Base-by-base conservation (phyloP, 1,284 basidiomycete genomes). In the Acaromyces ingoldii region DNA sequence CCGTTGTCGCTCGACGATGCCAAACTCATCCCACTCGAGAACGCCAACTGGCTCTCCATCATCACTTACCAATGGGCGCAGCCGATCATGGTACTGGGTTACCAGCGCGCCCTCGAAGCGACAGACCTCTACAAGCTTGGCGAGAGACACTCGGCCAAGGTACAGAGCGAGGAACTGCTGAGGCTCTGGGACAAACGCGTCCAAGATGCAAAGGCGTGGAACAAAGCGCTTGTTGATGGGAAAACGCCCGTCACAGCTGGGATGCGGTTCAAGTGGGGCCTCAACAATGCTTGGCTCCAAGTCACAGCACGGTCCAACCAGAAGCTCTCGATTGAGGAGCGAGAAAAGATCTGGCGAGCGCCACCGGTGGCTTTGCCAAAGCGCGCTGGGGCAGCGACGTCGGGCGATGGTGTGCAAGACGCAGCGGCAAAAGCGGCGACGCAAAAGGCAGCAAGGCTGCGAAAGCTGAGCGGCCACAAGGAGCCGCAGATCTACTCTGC, bases 41-140 rank as follows among this genome's bases (percentile, higher is more conserved):
- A 71, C 1, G 83, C 84, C 0, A 79, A 76, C 54, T 78, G 79
- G 72, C 79, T 82, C 64, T 81, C 78, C 38, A 67, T 79, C n/a
- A 60, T 84, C 34, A 81, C 81, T 49, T 85, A 83, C 68, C 77
- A 78, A 46, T 93, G 89, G 89, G 81, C 92, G 47, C 84, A 83
- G 0, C 82, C 84, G 2, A 78, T 90, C 47, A 81, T 89, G 74
- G 78, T 73, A 13, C 62, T 74, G 9, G 86, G 86, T 7, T 89
- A 87, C 72, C 81, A 83, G 13, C 82, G 90, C 4, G 86, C 90
- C 1, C 80, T 93, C 4, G 86, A 91, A 72, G 83, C 85, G 0
- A 78, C 84, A 0, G 91, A 95, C 76, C 79, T 93, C n/a, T 92
- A 86, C 81, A 85, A 83, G 72, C 82, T 92, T 39, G 84, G 85